Conservation (phyloP, 352 stramenopile species). For the Phytophthora fragariaefolia region DNA sequence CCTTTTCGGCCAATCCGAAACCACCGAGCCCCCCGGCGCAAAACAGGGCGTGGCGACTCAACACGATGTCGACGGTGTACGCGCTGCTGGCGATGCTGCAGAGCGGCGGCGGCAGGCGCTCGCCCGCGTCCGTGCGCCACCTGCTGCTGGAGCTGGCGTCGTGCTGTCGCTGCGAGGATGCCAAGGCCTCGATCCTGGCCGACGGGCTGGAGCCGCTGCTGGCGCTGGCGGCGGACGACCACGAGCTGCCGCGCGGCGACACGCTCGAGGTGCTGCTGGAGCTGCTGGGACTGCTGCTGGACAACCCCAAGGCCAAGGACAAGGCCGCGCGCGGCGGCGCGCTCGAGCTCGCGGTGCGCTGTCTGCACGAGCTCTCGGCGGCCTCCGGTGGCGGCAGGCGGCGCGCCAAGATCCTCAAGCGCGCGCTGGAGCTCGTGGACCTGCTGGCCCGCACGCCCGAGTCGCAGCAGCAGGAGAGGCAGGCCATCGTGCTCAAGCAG, state of each 20-base stretch:
- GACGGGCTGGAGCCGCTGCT: constrained; percentile 45
- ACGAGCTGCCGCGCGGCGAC: constrained; percentile 15
- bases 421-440: constrained; percentile 53
- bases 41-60: background rate
- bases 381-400: constrained; percentile 34
- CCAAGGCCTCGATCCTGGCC: constrained; percentile 39
- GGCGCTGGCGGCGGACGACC: constrained; percentile 21
- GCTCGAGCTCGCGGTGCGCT: constrained; percentile 36
- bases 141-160: constrained; percentile 47
- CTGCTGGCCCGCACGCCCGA: constrained; percentile 28
- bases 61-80: constrained; percentile 60
- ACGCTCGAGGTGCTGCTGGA: constrained; percentile 52
- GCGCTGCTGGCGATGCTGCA: constrained; percentile 52
- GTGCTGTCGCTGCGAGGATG: constrained; percentile 46
- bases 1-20: constrained; percentile 23
- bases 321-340: constrained; percentile 31
- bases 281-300: constrained; percentile 46
- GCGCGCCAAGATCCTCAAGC: constrained; percentile 47
- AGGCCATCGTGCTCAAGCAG: constrained; percentile 36
- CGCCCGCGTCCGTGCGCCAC: constrained; percentile 21
- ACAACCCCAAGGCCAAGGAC: constrained; percentile 25
- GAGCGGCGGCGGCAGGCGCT: constrained; percentile 34
- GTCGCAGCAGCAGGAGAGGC: constrained; percentile 22
- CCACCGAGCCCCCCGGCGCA: no score
- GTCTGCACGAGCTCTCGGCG: constrained; percentile 22